Base-by-base conservation (phyloP, 2,329 filamentous ascomycete species). In the Ramularia endophylla region DNA sequence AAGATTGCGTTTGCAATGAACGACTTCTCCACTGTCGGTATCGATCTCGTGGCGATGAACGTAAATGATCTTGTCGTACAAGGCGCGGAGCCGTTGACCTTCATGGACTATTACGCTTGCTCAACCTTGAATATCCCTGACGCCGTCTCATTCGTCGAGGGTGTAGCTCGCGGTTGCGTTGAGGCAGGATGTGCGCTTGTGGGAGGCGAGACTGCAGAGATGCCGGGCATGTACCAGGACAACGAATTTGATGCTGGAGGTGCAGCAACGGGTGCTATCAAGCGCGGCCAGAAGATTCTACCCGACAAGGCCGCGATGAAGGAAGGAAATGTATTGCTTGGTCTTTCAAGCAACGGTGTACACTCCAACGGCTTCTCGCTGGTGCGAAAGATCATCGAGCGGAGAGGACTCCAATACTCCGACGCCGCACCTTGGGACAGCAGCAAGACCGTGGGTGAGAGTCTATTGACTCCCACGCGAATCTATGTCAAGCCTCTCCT, bases 321-420 rank as follows among this genome's bases (percentile, higher is more conserved):
- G 6, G 73, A 77, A 47, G 92, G 90, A 20, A 90, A 98, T 60
- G 72, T 95, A 3, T 76, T 98, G 2, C 73, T 98, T 4, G 92
- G 88, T 16, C 74, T 98, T 8, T 82, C 78, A 8, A 95, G 88
- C 17, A 85, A 79, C 43, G 92, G 92, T 22, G 79, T 90, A 1
- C 92, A 98, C 72, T 95, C 89, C 25, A 98, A 98, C 66, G 92
- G 92, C 36, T 98, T 94, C 73, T 95, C 89, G 0, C 81, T 98
- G n/a, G 84, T 97, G 25, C 84, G 92, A 47, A 86, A 87, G 61
- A 89, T 97, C 57, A 74, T 97, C 50, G 80, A 87, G 54, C 78
- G 84, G 53, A 77, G 82, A 27, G 80, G 81, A 3, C 71, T 97
- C 4, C 69, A 69, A 31, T 95, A 89, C 69, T 72, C 75, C 9